Evolutionary conservation across 2,329 filamentous ascomycete species (phyloP), one percentile per base, ranked within the genome.

Genomic region (Neofusicoccum laricinum): DNA sequence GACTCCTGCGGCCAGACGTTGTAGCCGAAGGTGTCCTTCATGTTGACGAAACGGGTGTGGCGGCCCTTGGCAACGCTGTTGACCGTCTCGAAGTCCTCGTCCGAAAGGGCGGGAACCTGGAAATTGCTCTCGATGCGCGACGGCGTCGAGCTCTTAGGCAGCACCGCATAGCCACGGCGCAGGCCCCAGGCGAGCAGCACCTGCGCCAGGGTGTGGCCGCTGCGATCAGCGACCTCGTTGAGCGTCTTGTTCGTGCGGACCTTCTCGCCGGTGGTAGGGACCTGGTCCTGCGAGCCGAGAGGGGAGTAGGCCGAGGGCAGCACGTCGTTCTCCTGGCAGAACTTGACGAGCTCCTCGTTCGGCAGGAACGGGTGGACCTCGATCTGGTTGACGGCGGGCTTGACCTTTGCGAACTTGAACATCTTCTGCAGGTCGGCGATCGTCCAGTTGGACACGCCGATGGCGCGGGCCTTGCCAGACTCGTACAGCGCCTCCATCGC

Each of bases 151-250:
- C 76, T 79, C 72, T 79, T 79, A 17, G 77, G 77, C 62, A 79
- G 69, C 3, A 78, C 73, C 12, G 71, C 74, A 63, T 74, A 77
- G n/a, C 76, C 89, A 78, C 91, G 92, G 79, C 95, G 89, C 76
- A 96, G 76, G 68, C 90, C 91, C 86, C 92, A 97, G 64, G 92
- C 85, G 58, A 97, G 79, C 73, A 97, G 76, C n/a, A 96, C 81
- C 81, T 97, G 93, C 1, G 91, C 90, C 66, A 90, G 87, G 10
- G 87, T 86, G 80, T 91, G 91, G 67, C 83, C 84, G 74, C 95
- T 87, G 79, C 92, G 92, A 71, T 89, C 80, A 0, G 89, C 88
- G 61, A 96, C 78, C 21, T 82, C 82, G 69, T 86, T 85, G 61
- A 95, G 80, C 19, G 84, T 85, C 65, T 85, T 79, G 68, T 96